These are phyloP conservation scores for Colletotrichum cordylinicola DNA, from an alignment of 2,329 filamentous ascomycete genomes.

Conservation along the genomic window DNA sequence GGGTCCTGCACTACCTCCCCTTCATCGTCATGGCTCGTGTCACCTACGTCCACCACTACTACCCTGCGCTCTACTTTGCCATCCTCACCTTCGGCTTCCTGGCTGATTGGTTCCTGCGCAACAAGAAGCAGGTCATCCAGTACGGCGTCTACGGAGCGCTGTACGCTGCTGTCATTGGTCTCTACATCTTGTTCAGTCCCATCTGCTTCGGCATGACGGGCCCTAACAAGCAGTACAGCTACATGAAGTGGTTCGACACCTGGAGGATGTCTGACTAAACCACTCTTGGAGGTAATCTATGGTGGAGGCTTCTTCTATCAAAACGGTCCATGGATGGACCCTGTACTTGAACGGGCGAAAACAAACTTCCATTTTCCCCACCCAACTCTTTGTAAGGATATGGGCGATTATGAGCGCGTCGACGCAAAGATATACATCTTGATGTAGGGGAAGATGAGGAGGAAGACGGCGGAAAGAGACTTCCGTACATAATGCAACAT, in stretches of 20 bases:
- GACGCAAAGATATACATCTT: neutral
- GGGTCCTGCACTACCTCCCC: conserved; percentile 95
- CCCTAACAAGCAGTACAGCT: conserved; percentile 80
- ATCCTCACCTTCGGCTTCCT: conserved; percentile 90
- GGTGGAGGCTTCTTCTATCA: neutral
- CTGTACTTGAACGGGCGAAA: neutral
- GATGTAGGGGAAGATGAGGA: neutral
- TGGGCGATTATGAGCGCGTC: neutral
- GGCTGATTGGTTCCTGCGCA: conserved; percentile 80
- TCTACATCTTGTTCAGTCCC: conserved; percentile 90
- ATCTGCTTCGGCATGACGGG: conserved; percentile 98
- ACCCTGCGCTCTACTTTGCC: conserved; percentile 96
- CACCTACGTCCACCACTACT: conserved; percentile 99
- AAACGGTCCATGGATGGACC: neutral
- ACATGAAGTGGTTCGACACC: conserved; percentile 90
- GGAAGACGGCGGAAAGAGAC: neutral
- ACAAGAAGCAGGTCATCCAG: conserved; percentile 67
- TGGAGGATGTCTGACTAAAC: conserved; percentile 79
- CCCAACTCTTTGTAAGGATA: conserved; percentile 8
- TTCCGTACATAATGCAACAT: conserved; percentile 20
- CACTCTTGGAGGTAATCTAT: neutral
- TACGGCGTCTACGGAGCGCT: conserved; percentile 74
- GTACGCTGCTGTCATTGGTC: conserved; percentile 76
- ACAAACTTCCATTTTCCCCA: neutral
- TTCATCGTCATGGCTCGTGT: conserved; percentile 98